Conservation (phyloP, 257 asterid genomes). For the Nyctanthes arbortristis region DNA sequence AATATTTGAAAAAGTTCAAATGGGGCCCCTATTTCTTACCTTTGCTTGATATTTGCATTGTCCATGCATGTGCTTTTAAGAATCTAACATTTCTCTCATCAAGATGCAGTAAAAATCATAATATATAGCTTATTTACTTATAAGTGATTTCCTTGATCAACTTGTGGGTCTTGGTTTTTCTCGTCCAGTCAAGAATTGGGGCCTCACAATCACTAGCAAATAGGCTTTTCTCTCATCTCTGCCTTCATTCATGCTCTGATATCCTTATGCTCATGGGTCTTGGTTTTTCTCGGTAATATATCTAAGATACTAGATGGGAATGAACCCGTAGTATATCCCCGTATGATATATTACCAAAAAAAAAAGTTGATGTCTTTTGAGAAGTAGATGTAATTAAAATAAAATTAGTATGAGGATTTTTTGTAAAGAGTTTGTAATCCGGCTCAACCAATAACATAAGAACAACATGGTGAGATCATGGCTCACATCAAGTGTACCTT, state of each 20-base stretch:
- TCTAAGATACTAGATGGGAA: too few species aligned
- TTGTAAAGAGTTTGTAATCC: not conserved
- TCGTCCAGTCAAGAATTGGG: too few species aligned
- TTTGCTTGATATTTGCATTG: slow-evolving; percentile 21
- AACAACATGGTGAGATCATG: not conserved
- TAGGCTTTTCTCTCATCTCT: too few species aligned
- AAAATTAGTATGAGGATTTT: not conserved
- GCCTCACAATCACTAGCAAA: too few species aligned
- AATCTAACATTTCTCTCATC: slow-evolving; percentile 23
- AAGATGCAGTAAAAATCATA: not conserved
- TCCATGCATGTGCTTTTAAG: slow-evolving; percentile 32
- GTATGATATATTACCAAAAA: too few species aligned
- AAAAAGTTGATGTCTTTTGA: too few species aligned
- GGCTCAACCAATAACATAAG: not conserved
- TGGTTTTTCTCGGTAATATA: too few species aligned
- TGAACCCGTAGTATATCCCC: too few species aligned
- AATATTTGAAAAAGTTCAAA: not conserved
- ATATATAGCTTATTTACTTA: not conserved
- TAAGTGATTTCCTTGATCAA: not conserved
- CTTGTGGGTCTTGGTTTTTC: not conserved
- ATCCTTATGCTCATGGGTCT: too few species aligned
- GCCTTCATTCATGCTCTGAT: too few species aligned
- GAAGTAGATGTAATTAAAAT: not conserved
- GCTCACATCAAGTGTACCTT: not conserved
- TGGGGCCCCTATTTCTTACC: slow-evolving; percentile 31